A percentile compares a stretch with the other conserved stretches of the same genome.
Conservation (phyloP, 2,329 filamentous ascomycete species). For the Penicillium occitanis region DNA sequence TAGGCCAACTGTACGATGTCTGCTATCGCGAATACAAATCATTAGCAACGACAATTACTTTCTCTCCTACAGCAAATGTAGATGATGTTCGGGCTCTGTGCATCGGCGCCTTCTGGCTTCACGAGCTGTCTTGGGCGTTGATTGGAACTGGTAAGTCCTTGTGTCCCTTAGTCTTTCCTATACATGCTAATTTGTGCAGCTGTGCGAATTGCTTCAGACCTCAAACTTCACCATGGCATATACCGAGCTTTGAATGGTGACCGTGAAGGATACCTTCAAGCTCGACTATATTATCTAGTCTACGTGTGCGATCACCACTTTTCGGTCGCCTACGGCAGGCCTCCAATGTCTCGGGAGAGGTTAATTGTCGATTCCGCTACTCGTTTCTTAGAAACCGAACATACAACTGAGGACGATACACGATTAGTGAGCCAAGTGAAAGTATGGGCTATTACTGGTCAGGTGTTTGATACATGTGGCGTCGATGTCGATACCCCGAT, state of each 20-base stretch:
- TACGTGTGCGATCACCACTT: constrained; percentile 43
- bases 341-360: constrained; percentile 37
- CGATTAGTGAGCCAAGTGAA: constrained; percentile 38
- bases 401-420: constrained; percentile 36
- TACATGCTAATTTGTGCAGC: constrained; percentile 18
- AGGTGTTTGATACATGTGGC: constrained; percentile 36
- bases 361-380: constrained; percentile 33
- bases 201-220: constrained; percentile 27
- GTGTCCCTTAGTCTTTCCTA: not conserved
- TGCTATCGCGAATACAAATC: constrained; percentile 48
- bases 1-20: constrained; percentile 29
- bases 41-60: constrained; percentile 46
- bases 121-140: constrained; percentile 40
- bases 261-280: constrained; percentile 26
- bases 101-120: constrained; percentile 52
- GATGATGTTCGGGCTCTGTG: constrained; percentile 51
- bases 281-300: constrained; percentile 36
- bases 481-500: constrained; percentile 33
- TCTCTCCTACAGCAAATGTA: constrained; percentile 44
- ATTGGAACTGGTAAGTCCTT: constrained; percentile 20
- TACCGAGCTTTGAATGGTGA: constrained; percentile 28
- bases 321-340: constrained; percentile 38
- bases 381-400: constrained; percentile 30
- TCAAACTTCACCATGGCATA: constrained; percentile 29
- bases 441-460: constrained; percentile 34